Percentiles rank a stretch among this genome's conserved stretches.
Conservation (phyloP, 768 basidiomycete genomes). For the Dacryopinax primogenitus region DNA sequence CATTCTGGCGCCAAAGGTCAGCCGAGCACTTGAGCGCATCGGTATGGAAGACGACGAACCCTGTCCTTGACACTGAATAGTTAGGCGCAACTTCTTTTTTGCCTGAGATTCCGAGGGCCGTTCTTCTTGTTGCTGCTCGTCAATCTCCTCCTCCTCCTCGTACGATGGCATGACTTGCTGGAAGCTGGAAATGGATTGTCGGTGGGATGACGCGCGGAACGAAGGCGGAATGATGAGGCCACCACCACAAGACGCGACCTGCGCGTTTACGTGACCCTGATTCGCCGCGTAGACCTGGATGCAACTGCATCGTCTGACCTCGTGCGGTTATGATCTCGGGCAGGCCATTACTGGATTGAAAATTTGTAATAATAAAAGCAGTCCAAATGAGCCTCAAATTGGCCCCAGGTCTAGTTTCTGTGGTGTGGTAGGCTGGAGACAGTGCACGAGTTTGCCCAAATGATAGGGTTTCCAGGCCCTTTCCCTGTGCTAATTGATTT, state of each 20-base stretch:
- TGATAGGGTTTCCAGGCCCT: no score
- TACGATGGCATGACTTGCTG: background rate
- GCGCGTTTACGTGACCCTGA: no score
- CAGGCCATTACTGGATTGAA: no score
- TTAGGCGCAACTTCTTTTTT: background rate
- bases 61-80: background rate
- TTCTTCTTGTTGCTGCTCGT: background rate
- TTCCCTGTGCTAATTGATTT: no score
- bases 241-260: background rate
- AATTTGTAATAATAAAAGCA: no score
- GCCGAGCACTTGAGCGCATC: background rate
- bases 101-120: background rate
- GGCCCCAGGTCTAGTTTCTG: no score
- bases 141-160: background rate
- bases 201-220: background rate
- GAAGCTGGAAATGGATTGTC: background rate
- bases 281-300: no score
- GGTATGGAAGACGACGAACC: background rate
- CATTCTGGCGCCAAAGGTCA: background rate
- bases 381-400: no score
- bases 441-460: no score
- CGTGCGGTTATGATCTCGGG: no score
- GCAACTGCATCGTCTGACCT: no score
- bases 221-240: background rate
- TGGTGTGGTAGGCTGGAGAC: no score